Evolutionary conservation across 345 rosid species (phyloP).

Genomic region (Brassica cretica): DNA sequence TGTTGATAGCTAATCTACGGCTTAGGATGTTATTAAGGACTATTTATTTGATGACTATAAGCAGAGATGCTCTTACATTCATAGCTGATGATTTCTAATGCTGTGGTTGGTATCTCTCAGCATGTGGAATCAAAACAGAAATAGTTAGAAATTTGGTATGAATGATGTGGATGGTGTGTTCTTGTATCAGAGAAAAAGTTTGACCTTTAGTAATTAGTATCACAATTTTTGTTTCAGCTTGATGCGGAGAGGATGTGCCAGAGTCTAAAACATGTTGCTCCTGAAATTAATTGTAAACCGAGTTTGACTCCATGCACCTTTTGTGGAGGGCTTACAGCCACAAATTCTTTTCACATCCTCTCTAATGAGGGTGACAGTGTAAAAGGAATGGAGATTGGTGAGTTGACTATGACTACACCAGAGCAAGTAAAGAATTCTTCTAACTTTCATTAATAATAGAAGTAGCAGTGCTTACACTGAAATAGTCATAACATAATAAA

Average conservation of each 20-base stretch:
- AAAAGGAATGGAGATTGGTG: slow-evolving; percentile 43
- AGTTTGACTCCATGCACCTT: slow-evolving; percentile 49
- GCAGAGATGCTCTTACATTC: background rate
- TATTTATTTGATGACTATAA: slow-evolving; percentile 1
- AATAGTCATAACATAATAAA: background rate
- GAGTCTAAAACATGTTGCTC: slow-evolving; percentile 46
- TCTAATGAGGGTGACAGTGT: slow-evolving; percentile 46
- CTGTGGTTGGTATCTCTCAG: background rate
- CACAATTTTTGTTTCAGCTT: slow-evolving; percentile 44
- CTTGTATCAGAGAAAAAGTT: background rate
- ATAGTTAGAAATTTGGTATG: slow-evolving; percentile 2
- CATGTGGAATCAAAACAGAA: background rate
- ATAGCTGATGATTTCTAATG: background rate
- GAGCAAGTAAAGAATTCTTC: slow-evolving; percentile 55
- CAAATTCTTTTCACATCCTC: slow-evolving; percentile 66
- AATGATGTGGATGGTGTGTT: slow-evolving; percentile 4
- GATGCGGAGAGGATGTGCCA: slow-evolving; percentile 74
- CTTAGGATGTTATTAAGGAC: background rate
- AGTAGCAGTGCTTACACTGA: background rate
- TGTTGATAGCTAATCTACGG: background rate
- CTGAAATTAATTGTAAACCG: slow-evolving; percentile 42
- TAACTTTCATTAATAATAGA: slow-evolving; percentile 3
- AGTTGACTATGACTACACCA: slow-evolving; percentile 41
- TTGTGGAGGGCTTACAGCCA: slow-evolving; percentile 53
- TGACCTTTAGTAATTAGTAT: background rate